phyloP scores from a whole-genome alignment of 257 asterid species.

The Ilex aquifolium region DNA sequence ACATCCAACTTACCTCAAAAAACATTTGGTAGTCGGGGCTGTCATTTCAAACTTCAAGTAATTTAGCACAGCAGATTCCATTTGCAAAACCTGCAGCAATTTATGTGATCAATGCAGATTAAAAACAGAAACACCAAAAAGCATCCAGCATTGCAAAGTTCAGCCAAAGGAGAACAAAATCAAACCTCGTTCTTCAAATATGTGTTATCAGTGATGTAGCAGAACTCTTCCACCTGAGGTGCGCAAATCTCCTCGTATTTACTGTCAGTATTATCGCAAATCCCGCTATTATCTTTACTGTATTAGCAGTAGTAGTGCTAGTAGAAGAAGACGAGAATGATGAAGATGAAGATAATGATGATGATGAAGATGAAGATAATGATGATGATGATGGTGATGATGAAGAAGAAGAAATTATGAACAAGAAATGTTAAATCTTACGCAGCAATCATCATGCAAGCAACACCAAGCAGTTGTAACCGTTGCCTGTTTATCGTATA shows the following conservation, averaged over 20 bases:
- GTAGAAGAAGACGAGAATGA: not conserved
- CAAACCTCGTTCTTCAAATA: constrained; percentile 80
- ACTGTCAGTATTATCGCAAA: constrained; percentile 31
- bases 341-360: too few relatives aligned
- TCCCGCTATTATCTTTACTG: too few relatives aligned
- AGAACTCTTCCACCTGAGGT: constrained; percentile 90
- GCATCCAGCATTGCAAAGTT: not conserved
- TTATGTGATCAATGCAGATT: constrained; percentile 8
- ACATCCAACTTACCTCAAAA: constrained; percentile 45
- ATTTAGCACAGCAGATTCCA: constrained; percentile 74
- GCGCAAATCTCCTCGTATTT: constrained; percentile 94
- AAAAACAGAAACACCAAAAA: not conserved
- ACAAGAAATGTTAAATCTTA: constrained; percentile 29
- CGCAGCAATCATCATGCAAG: constrained; percentile 99
- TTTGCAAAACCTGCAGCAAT: constrained; percentile 57
- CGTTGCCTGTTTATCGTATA: constrained; percentile 79
- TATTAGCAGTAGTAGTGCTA: not conserved
- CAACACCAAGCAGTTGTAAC: constrained; percentile 82
- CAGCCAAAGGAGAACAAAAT: not conserved
- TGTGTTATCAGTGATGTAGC: constrained; percentile 89
- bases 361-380: too few relatives aligned
- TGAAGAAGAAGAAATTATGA: not conserved
- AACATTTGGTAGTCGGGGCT: constrained; percentile 81
- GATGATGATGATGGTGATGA: too few relatives aligned
- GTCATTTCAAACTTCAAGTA: constrained; percentile 92